Conservation (phyloP, 2,329 filamentous ascomycete genomes). For the Drechslerella dactyloides region DNA sequence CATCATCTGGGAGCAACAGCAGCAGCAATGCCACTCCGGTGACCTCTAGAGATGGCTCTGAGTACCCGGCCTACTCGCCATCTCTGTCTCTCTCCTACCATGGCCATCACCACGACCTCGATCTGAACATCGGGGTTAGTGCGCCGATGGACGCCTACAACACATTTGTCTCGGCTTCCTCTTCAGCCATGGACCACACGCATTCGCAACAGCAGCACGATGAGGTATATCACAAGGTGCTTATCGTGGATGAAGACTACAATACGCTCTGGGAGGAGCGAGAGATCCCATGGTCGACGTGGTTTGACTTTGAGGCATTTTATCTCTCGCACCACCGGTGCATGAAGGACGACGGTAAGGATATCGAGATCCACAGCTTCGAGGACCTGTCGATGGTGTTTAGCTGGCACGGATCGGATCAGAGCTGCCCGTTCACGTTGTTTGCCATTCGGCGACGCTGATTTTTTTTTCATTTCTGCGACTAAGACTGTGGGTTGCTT, state of each 20-base stretch:
- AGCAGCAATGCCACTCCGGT: slow-evolving; percentile 25
- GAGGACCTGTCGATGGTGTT: slow-evolving; percentile 20
- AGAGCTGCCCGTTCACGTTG: slow-evolving; percentile 34
- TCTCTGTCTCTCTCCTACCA: not conserved
- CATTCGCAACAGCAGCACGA: not conserved
- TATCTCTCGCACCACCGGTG: slow-evolving; percentile 34
- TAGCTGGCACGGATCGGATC: slow-evolving; percentile 17
- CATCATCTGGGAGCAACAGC: slow-evolving; percentile 16
- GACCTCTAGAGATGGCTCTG: not conserved
- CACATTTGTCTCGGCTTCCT: not conserved
- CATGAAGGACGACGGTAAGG: slow-evolving; percentile 16
- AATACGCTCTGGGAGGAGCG: slow-evolving; percentile 17
- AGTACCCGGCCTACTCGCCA: not conserved
- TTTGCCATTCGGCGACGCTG: not conserved
- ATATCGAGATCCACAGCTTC: slow-evolving; percentile 12
- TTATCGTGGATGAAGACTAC: slow-evolving; percentile 27
- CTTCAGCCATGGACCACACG: not conserved
- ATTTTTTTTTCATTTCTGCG: no score
- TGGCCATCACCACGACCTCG: slow-evolving; percentile 8
- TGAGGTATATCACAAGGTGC: slow-evolving; percentile 8
- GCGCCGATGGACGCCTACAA: slow-evolving; percentile 2
- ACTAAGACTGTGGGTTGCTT: no score
- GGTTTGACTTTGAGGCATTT: slow-evolving; percentile 18
- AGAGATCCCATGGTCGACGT: slow-evolving; percentile 6
- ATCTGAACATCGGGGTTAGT: slow-evolving; percentile 1